Percentiles rank a stretch among this genome's conserved stretches.
Evolutionary conservation across 2,329 filamentous ascomycete genomes (phyloP).

Genomic region (Lithohypha guttulata): DNA sequence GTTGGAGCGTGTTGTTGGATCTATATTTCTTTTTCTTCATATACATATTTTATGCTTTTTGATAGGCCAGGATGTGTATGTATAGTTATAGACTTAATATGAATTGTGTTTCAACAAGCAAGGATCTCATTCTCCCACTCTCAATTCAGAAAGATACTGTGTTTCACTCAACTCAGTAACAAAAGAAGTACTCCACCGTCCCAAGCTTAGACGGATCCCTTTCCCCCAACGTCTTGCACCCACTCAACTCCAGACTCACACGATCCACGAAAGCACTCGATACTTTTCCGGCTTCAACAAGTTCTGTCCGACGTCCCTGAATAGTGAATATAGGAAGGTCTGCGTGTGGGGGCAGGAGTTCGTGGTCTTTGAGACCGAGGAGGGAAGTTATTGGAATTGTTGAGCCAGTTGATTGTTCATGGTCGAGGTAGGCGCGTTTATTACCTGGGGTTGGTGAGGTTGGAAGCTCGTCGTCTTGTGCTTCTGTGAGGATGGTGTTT

Average conservation of each 20-base stretch:
- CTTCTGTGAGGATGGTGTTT: background rate
- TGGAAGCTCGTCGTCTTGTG: background rate
- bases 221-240: constrained; percentile 2
- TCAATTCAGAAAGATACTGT: no score
- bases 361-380: constrained; percentile 1
- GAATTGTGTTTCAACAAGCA: background rate
- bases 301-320: background rate
- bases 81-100: constrained; percentile 1
- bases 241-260: background rate
- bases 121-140: background rate
- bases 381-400: background rate
- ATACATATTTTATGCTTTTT: constrained; percentile 3
- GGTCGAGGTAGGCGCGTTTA: background rate
- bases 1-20: background rate
- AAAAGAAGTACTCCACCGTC: constrained; percentile 2
- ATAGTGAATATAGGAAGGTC: constrained; percentile 4
- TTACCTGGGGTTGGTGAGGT: background rate
- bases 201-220: background rate
- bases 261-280: constrained; percentile 1
- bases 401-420: background rate
- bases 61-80: background rate
- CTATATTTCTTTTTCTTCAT: background rate
- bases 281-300: background rate
- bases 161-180: background rate
- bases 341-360: background rate